Conservation (phyloP, 345 rosid genomes). For the Heritiera fomes region DNA sequence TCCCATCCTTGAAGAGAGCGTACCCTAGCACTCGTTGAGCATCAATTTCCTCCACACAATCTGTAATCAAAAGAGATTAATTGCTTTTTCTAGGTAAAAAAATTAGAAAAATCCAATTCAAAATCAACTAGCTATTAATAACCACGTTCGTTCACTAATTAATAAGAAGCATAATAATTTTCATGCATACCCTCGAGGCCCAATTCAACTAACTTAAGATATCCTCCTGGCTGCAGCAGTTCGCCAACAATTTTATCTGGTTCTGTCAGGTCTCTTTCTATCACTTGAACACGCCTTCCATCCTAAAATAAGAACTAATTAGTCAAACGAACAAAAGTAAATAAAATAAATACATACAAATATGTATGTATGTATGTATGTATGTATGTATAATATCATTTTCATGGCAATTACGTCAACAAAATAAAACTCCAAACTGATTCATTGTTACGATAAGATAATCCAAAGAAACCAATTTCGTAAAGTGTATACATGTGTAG, state of each 20-base stretch:
- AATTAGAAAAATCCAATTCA: neutral
- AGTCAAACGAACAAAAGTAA: neutral
- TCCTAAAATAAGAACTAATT: constrained; percentile 30
- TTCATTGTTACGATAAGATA: neutral
- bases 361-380: neutral
- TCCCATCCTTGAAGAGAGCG: constrained; percentile 55
- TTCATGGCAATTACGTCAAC: neutral
- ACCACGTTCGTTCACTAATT: neutral
- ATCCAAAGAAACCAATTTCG: too few species aligned
- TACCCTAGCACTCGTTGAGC: constrained; percentile 53
- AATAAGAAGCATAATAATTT: neutral
- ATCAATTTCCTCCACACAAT: constrained; percentile 54
- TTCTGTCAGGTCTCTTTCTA: constrained; percentile 55
- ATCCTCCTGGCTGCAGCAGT: constrained; percentile 57
- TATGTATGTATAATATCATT: neutral
- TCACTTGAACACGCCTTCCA: constrained; percentile 51
- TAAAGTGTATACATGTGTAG: too few species aligned
- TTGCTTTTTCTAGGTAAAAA: neutral
- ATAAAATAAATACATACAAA: neutral
- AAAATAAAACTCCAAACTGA: neutral
- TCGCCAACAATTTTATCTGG: constrained; percentile 56
- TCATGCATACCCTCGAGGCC: constrained; percentile 47
- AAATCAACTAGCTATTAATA: constrained; percentile 7
- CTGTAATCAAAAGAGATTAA: constrained; percentile 28
- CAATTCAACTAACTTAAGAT: constrained; percentile 45